Base-by-base conservation (phyloP, 2,329 filamentous ascomycete genomes). In the Claviceps maximensis region DNA sequence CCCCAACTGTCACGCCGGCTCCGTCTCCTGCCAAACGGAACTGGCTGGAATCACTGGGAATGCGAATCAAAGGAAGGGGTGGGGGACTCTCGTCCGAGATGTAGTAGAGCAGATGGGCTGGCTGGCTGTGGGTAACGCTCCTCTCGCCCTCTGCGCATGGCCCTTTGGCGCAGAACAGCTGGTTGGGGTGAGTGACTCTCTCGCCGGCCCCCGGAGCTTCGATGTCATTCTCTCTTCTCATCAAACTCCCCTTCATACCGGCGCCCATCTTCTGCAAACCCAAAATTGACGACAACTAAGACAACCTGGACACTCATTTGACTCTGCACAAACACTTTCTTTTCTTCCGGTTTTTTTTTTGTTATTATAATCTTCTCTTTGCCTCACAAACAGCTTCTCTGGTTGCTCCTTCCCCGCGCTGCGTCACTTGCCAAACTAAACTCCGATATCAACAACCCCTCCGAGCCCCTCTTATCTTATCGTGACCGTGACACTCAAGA, bases 401-500 rank as follows among this genome's bases (percentile, higher is more conserved):
- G 15, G 44, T 47, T 25, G 45, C 29, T 47, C 23, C n/a, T 42
- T 52, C 41, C 40, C 46, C 41, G 46, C 23, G 53, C 53, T 41
- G 50, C 50, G 50, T 49, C 27, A 12, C 41, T 41, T 19, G 40
- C 45, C 29, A 49, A 17, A 12, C 49, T 36, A 49, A 17, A 12
- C 49, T 36, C 47, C 38, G 53, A 52, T 53, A 47, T 47, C 46
- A 55, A 23, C 53, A 42, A 38, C 53, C 53, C 53, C 53, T 55
- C 53, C 27, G 50, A 52, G 46, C 53, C 50, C 53, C 53, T 55
- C 53, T 46, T 44, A 53, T 53, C 53, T 45, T 45, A 38, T 49
- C 47, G 47, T 27, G 19, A 31, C 21, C 45, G n/a, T 42, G 50
- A 42, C 49, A 48, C 42, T 38, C 47, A 13, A 25, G 19, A 21